Conservation (phyloP, 2,329 filamentous ascomycete genomes). For the Malbranchea zuffiana region DNA sequence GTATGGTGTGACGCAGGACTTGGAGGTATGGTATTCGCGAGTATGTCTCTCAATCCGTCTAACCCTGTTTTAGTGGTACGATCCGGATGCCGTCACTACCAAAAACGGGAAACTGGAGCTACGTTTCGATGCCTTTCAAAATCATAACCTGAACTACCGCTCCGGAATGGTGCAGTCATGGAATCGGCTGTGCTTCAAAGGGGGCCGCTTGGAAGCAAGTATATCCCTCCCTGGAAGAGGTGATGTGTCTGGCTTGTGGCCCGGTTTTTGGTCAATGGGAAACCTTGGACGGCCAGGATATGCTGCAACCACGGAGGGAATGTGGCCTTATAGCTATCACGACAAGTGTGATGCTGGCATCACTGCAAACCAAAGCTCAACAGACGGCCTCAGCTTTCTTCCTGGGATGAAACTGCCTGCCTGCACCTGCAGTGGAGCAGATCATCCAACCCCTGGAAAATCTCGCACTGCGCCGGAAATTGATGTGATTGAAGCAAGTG, state of each 20-base stretch:
- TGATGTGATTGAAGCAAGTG: constrained; percentile 60
- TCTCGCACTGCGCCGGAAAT: constrained; percentile 61
- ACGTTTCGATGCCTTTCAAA: constrained; percentile 54
- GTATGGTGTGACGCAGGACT: constrained; percentile 60
- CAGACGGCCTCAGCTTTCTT: constrained; percentile 54
- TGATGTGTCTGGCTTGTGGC: constrained; percentile 60
- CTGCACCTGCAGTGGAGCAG: constrained; percentile 53
- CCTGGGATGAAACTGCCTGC: constrained; percentile 61
- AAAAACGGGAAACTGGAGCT: constrained; percentile 52
- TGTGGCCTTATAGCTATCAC: constrained; percentile 65
- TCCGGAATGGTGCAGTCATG: constrained; percentile 66
- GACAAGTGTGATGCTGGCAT: constrained; percentile 59
- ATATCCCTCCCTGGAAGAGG: constrained; percentile 58
- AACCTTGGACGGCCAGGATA: constrained; percentile 61
- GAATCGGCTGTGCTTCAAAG: constrained; percentile 64
- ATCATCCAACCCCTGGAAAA: constrained; percentile 55
- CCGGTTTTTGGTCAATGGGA: constrained; percentile 66
- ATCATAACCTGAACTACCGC: constrained; percentile 54
- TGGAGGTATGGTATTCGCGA: constrained; percentile 41
- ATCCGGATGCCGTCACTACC: constrained; percentile 56
- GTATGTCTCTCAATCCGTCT: neutral
- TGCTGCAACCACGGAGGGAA: constrained; percentile 57
- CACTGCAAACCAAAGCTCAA: constrained; percentile 58
- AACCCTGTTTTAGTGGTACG: constrained; percentile 49
- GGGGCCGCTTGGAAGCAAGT: constrained; percentile 57